Base-by-base conservation (phyloP, 192 early-diverging fungal species). In the Umbelopsis isabellina region DNA sequence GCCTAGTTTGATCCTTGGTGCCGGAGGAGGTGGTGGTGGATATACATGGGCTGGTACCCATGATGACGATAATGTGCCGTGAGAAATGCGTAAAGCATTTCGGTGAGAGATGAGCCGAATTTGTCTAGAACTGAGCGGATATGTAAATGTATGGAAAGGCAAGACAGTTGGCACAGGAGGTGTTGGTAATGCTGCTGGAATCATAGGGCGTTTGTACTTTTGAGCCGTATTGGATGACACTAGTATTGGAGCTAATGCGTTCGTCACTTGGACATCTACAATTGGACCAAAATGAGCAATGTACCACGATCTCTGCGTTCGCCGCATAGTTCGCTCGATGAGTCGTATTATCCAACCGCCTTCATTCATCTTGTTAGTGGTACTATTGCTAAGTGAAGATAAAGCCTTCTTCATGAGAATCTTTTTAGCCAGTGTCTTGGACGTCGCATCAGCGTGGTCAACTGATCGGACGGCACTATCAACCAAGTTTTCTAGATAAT, bases 61-160 rank as follows among this genome's bases (percentile, higher is more conserved):
- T 33, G 82, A 71, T 7, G 77, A 81, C 10, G 83, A 75, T 27
- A 86, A 78, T n/a, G 89, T 90, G 37, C 87, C 83, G 49, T 92
- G 91, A 20, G 92, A 86, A 44, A 95, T 90, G 5, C 93, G 86
- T 55, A 94, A 76, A 1, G 93, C 96, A 55, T 96, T 95, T 50
- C 94, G 83, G 74, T 95, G 89, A 33, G 90, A 91, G 30, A 96
- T 94, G 47, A 96, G 78, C 9, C 96, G 90, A 12, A 97, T 83
- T 82, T 95, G 93, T 58, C 90, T 86, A 16, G 93, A 85, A 12
- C 85, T 83, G 25, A 97, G 80, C n/a, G 94, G 88, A 71, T 97
- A 96, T 9, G 94, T 97, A 73, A 97, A 97, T 0, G 95, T 96
- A 78, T 96, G 94, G 83, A 96, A 97, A 16, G 96, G 96, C 21